Evolutionary conservation across 1,284 basidiomycete species (phyloP).

Genomic region (Ustilago esculenta): DNA sequence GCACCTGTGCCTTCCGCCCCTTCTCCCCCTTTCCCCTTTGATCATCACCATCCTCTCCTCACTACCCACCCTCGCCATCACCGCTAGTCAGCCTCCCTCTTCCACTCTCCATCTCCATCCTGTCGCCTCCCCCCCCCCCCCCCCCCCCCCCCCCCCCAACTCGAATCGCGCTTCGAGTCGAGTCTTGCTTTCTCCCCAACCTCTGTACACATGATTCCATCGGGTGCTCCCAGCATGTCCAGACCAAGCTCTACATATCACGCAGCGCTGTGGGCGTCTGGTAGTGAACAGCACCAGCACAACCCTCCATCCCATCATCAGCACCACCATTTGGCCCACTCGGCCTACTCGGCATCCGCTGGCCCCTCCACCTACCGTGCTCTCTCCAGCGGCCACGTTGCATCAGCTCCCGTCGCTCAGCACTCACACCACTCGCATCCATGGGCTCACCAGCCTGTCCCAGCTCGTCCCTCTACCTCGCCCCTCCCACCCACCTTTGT

Average conservation of each 20-base stretch:
- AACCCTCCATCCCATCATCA: conserved; percentile 14
- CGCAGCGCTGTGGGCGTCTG: conserved; percentile 26
- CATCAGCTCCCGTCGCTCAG: conserved; percentile 8
- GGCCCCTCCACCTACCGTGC: conserved; percentile 48
- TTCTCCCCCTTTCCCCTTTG: conserved; percentile 9
- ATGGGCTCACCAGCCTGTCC: conserved; percentile 21
- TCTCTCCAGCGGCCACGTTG: conserved; percentile 31
- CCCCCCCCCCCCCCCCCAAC: too few relatives aligned
- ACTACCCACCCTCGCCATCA: background rate
- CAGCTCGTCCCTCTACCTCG: conserved; percentile 12
- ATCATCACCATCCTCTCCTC: conserved; percentile 10
- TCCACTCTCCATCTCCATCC: too few relatives aligned
- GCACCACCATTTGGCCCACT: conserved; percentile 32
- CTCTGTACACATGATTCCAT: conserved; percentile 5
- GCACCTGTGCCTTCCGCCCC: background rate
- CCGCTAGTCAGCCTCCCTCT: background rate
- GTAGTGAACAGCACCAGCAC: conserved; percentile 27
- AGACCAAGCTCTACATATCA: conserved; percentile 28
- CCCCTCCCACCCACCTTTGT: conserved; percentile 31
- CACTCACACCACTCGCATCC: conserved; percentile 16
- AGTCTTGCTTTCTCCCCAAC: background rate
- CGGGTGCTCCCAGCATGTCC: conserved; percentile 31
- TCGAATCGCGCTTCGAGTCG: background rate
- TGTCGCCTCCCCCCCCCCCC: too few relatives aligned
- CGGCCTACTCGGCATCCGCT: conserved; percentile 35